Evolutionary conservation across 768 basidiomycete species (phyloP), one percentile per base, ranked within the genome.

Genomic region (Lyophyllum semitale): DNA sequence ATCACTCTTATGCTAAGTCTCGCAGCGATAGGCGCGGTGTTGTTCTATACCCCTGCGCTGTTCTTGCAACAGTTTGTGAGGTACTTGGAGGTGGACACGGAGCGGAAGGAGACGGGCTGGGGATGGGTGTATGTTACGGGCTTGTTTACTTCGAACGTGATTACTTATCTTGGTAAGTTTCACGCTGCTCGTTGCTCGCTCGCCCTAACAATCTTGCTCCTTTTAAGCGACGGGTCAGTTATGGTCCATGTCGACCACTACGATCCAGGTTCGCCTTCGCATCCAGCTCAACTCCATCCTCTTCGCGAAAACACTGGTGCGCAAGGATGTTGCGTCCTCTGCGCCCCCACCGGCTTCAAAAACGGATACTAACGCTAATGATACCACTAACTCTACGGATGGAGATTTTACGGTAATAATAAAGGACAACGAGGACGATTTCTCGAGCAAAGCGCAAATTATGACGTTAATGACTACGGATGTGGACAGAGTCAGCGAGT

Each of bases 391-490:
- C 13, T 50, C 45, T 4, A 8, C 51, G 23, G 48, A 53, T 17
- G 52, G 53, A 8, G 44, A 53, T 26, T 38, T 38, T 22, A 12
- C 15, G 6, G 15, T 41, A 35, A 48, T 66, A 17, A 68, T 70
- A 32, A 72, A 77, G 45, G 73, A 68, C 30, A 78, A 81, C 8
- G 83, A 85, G 53, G 79, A 82, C 22, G 83, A 84, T 45, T 84
- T 86, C 59, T 84, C 83, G 8, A 84, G 80, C 65, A 86, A 87
- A 65, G 82, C 84, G 6, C 84, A 96, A 72, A 86, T 97, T 63
- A 95, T 96, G 93, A 95, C 91, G 2, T 81, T 96, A 26, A 95
- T 96, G 91, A 95, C 94, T 6, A 94, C 93, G 5, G 94, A 97
- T 61, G 92, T 95, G 26, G 93, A 95, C 68, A 82, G 94, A 51